Percentiles rank a stretch among this genome's conserved stretches.
Evolutionary conservation across 495 filamentous ascomycete genomes (phyloP).

Genomic region (Talaromyces stipitatus): DNA sequence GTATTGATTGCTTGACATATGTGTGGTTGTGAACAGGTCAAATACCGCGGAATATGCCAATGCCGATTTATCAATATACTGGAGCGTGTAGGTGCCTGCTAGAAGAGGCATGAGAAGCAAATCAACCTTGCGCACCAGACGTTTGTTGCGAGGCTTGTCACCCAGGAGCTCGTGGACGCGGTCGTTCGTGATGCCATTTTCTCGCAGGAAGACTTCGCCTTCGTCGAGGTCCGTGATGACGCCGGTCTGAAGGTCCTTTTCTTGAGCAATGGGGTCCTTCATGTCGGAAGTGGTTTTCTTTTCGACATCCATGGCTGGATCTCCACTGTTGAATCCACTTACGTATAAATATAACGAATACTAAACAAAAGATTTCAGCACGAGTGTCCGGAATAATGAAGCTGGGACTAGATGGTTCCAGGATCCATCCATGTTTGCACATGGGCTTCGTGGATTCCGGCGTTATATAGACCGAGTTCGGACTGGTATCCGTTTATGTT

Average conservation of each 20-base stretch:
- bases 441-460: not conserved
- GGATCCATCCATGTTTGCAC: not conserved
- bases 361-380: not conserved
- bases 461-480: slow-evolving; percentile 1
- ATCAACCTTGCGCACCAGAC: slow-evolving; percentile 31
- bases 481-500: not conserved
- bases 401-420: not conserved
- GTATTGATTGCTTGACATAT: slow-evolving; percentile 35
- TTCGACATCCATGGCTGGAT: not conserved
- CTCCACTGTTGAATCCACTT: not conserved
- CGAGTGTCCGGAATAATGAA: not conserved
- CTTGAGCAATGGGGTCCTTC: slow-evolving; percentile 7
- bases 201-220: slow-evolving; percentile 24
- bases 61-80: slow-evolving; percentile 33
- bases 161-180: slow-evolving; percentile 14
- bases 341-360: not conserved
- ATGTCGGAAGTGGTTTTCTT: not conserved
- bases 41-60: slow-evolving; percentile 29
- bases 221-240: slow-evolving; percentile 24
- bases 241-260: slow-evolving; percentile 21
- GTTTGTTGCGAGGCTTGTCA: slow-evolving; percentile 17
- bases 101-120: slow-evolving; percentile 42
- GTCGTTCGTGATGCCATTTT: slow-evolving; percentile 20
- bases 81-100: slow-evolving; percentile 39
- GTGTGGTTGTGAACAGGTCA: slow-evolving; percentile 21